Evolutionary conservation across 2,329 filamentous ascomycete genomes (phyloP).

Genomic region (Ascochyta rabiei): DNA sequence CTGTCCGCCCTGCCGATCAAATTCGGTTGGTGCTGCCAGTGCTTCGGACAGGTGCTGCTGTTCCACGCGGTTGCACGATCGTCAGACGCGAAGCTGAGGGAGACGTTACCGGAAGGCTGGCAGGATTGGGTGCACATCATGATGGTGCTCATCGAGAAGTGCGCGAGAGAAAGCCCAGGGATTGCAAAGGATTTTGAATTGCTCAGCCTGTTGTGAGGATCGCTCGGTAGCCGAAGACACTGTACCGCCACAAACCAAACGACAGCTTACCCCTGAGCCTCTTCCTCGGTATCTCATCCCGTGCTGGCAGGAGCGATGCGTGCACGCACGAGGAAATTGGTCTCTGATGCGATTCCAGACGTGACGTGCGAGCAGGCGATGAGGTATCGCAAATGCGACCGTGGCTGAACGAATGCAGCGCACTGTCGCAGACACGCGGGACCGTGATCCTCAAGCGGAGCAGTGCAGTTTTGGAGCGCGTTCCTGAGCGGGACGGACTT

Average conservation of each 20-base stretch:
- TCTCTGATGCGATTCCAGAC: background rate
- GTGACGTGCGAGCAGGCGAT: background rate
- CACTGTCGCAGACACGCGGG: background rate
- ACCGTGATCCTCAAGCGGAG: background rate
- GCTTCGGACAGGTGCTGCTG: conserved; percentile 45
- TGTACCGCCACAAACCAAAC: conserved; percentile 2
- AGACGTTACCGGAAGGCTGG: conserved; percentile 44
- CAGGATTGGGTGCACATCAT: conserved; percentile 45
- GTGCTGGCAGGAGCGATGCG: background rate
- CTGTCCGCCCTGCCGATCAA: conserved; percentile 44
- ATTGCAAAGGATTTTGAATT: conserved; percentile 45
- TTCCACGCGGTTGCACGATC: conserved; percentile 42
- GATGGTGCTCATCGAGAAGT: conserved; percentile 43
- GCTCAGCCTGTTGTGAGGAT: conserved; percentile 36
- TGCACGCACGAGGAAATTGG: background rate
- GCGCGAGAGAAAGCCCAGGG: conserved; percentile 41
- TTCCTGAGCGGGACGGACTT: background rate
- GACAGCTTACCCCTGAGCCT: background rate
- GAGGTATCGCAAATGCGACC: conserved; percentile 5
- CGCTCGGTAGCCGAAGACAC: conserved; percentile 3
- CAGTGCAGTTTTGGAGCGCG: background rate
- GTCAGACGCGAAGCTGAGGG: conserved; percentile 35
- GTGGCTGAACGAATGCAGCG: conserved; percentile 5
- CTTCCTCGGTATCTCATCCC: background rate
- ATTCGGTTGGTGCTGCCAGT: conserved; percentile 48